phyloP scores from a whole-genome alignment of 2,329 filamentous ascomycete genomes.

The Fusarium chlamydosporum region DNA sequence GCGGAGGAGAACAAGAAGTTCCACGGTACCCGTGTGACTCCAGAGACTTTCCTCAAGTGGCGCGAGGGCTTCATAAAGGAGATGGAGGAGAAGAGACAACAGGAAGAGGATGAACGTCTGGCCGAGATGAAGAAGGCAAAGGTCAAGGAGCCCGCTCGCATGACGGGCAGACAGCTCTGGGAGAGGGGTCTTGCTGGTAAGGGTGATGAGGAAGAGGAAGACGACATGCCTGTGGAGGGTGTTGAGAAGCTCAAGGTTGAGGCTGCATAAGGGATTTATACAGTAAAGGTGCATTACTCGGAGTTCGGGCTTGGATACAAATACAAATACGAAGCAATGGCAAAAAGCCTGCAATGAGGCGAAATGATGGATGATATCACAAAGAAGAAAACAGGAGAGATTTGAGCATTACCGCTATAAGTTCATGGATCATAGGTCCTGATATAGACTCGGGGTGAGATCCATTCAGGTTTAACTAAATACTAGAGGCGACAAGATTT shows the following conservation, averaged over 20 bases:
- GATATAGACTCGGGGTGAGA: constrained; percentile 43
- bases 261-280: constrained; percentile 53
- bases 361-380: constrained; percentile 29
- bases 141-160: constrained; percentile 78
- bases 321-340: constrained; percentile 35
- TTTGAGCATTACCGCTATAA: constrained; percentile 1
- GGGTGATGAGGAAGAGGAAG: constrained; percentile 76
- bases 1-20: constrained; percentile 97
- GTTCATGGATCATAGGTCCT: constrained; percentile 30
- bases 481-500: constrained; percentile 38
- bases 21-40: constrained; percentile 89
- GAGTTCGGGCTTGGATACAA: constrained; percentile 48
- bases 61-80: constrained; percentile 82
- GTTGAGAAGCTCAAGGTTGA: constrained; percentile 81
- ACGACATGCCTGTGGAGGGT: constrained; percentile 72
- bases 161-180: constrained; percentile 84
- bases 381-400: constrained; percentile 10
- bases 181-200: constrained; percentile 79
- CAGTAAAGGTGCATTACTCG: constrained; percentile 44
- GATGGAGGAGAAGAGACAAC: constrained; percentile 79
- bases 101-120: constrained; percentile 80
- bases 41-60: constrained; percentile 88
- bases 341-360: constrained; percentile 21
- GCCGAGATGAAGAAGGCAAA: constrained; percentile 87
- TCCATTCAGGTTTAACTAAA: constrained; percentile 41